These are phyloP conservation scores for Zizania palustris DNA, from an alignment of 202 grass and related monocot genomes.

Conservation along the genomic window DNA sequence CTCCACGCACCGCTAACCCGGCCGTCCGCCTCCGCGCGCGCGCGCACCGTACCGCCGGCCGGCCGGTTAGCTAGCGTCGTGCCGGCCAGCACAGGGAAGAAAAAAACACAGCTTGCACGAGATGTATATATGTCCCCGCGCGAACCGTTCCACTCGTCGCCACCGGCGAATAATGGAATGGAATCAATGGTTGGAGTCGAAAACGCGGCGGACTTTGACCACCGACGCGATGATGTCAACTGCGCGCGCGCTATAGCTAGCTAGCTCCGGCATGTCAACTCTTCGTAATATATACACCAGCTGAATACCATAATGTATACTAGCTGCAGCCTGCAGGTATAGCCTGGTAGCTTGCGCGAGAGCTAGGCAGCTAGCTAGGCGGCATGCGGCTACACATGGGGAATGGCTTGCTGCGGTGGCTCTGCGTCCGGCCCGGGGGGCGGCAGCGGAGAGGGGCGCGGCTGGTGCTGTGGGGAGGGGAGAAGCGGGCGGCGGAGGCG, in stretches of 20 bases:
- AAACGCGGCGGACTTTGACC: conserved; percentile 37
- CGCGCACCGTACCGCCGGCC: not conserved
- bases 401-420: conserved; percentile 43
- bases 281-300: not conserved
- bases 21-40: not conserved
- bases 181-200: not conserved
- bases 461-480: conserved; percentile 74
- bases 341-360: not conserved
- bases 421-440: not conserved
- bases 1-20: conserved; percentile 18
- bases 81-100: not conserved
- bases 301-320: not conserved
- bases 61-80: not conserved
- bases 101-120: not conserved
- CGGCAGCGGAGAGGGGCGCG: not conserved
- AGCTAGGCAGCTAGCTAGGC: not conserved
- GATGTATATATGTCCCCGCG: not conserved
- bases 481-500: conserved; percentile 1
- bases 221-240: conserved; percentile 18
- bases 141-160: not conserved
- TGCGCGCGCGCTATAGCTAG: not conserved
- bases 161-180: not conserved
- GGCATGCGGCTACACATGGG: conserved; percentile 44
- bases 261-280: conserved; percentile 23
- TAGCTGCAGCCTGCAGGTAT: not conserved